Percentiles rank a stretch among this genome's conserved stretches.
Evolutionary conservation across 2,329 filamentous ascomycete species (phyloP).

Genomic region (Cadophora sp.): DNA sequence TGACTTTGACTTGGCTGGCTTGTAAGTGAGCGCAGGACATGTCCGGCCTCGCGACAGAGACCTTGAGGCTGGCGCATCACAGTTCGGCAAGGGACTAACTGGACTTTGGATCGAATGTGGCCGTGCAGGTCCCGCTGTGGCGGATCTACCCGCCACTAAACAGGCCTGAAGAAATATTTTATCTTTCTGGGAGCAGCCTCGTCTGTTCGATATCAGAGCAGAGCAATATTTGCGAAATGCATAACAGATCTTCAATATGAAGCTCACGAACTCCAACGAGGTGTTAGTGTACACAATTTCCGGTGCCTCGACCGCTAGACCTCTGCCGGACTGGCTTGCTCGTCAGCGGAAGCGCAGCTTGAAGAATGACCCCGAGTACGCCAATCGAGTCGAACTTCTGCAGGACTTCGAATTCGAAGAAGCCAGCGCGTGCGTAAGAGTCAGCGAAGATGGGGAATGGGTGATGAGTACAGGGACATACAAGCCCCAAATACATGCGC

Average conservation of each 20-base stretch:
- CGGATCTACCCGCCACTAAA: conserved; percentile 27
- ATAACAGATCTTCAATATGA: conserved; percentile 59
- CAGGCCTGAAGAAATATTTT: conserved; percentile 9
- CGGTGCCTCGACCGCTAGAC: conserved; percentile 84
- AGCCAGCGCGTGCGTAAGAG: conserved; percentile 86
- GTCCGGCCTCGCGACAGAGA: conserved; percentile 9
- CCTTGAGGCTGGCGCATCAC: conserved; percentile 6
- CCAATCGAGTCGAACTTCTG: conserved; percentile 90
- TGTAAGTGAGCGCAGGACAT: not conserved
- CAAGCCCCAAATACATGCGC: conserved; percentile 87
- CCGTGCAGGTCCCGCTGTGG: conserved; percentile 11
- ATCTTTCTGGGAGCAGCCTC: conserved; percentile 8
- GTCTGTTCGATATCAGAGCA: conserved; percentile 7
- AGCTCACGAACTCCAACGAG: conserved; percentile 80
- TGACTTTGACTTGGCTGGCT: not conserved
- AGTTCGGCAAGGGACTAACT: not conserved
- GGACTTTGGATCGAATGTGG: not conserved
- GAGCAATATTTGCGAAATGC: conserved; percentile 1
- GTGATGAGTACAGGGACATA: conserved; percentile 90
- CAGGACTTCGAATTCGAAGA: conserved; percentile 99
- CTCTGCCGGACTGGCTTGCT: conserved; percentile 94
- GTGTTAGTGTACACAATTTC: conserved; percentile 96
- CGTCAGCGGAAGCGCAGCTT: conserved; percentile 87
- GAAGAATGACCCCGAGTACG: conserved; percentile 91
- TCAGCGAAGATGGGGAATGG: conserved; percentile 97